These are phyloP conservation scores for Chrysochromulina tobinii DNA, from an alignment of 78 protist species.

Conservation along the genomic window DNA sequence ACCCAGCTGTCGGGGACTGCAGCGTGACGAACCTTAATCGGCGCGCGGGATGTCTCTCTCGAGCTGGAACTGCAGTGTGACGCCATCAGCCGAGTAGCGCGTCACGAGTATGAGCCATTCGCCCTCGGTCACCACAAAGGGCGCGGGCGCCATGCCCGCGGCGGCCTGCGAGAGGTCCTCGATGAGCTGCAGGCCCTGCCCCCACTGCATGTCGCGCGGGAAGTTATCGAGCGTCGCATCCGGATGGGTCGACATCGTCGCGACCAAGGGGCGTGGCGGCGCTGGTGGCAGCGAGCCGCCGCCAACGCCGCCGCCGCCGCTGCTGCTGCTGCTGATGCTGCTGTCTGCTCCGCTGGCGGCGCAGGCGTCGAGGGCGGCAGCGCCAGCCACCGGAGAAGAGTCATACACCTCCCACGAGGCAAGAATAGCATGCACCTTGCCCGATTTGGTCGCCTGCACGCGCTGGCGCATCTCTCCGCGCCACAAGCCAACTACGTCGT, in stretches of 20 bases:
- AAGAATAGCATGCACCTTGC: slow-evolving; percentile 17
- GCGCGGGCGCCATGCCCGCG: neutral
- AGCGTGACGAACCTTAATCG: no score
- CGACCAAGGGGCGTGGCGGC: no score
- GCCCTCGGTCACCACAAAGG: neutral
- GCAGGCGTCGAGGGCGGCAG: no score
- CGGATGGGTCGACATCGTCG: slow-evolving; percentile 32
- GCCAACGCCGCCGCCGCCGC: no score
- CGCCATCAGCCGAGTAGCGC: neutral
- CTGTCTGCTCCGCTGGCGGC: no score
- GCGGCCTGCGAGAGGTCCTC: neutral
- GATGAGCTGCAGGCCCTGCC: slow-evolving; percentile 31
- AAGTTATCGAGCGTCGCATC: slow-evolving; percentile 28
- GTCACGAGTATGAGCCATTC: neutral
- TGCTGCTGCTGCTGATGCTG: no score
- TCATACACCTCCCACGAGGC: slow-evolving; percentile 30
- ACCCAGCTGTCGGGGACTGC: no score
- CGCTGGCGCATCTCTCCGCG: neutral
- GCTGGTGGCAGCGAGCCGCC: no score
- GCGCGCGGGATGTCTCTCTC: no score
- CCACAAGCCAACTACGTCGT: neutral
- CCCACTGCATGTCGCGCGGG: slow-evolving; percentile 62
- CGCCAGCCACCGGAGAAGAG: no score
- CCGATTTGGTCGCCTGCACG: neutral
- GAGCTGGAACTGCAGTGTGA: slow-evolving; percentile 9